These are phyloP conservation scores for Ustilago loliicola DNA, from an alignment of 1,284 basidiomycete species.

Conservation along the genomic window DNA sequence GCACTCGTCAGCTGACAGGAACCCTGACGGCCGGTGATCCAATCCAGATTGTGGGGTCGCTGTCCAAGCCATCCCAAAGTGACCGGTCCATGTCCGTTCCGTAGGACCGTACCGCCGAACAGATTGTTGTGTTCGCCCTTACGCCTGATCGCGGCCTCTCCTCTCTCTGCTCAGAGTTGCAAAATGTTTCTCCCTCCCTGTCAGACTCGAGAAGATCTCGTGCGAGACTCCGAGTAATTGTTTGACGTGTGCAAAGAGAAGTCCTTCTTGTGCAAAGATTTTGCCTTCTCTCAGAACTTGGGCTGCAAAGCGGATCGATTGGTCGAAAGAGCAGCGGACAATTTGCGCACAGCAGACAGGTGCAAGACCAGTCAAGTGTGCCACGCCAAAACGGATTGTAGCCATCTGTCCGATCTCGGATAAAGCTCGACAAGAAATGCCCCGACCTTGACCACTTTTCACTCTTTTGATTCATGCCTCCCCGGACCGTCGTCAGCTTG, in stretches of 20 bases:
- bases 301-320: background rate
- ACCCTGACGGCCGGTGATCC: constrained; percentile 10
- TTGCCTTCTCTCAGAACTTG: background rate
- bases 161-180: background rate
- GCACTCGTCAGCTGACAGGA: constrained; percentile 21
- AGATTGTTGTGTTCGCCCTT: background rate
- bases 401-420: constrained; percentile 33
- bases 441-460: constrained; percentile 5
- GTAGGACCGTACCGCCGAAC: background rate
- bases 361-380: background rate
- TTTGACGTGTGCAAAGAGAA: no score
- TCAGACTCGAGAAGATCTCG: background rate
- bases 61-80: constrained; percentile 12
- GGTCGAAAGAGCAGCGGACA: constrained; percentile 5
- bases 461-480: background rate
- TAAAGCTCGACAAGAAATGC: constrained; percentile 14
- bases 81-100: constrained; percentile 14
- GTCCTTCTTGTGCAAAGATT: constrained; percentile 4
- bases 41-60: constrained; percentile 29
- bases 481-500: constrained; percentile 15
- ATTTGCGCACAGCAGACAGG: background rate
- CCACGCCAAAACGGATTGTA: constrained; percentile 11
- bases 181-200: no score
- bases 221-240: constrained; percentile 4
- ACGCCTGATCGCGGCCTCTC: background rate